Evolutionary conservation across 2,329 filamentous ascomycete species (phyloP), one percentile per base, ranked within the genome.

Genomic region (Cercospora beticola): DNA sequence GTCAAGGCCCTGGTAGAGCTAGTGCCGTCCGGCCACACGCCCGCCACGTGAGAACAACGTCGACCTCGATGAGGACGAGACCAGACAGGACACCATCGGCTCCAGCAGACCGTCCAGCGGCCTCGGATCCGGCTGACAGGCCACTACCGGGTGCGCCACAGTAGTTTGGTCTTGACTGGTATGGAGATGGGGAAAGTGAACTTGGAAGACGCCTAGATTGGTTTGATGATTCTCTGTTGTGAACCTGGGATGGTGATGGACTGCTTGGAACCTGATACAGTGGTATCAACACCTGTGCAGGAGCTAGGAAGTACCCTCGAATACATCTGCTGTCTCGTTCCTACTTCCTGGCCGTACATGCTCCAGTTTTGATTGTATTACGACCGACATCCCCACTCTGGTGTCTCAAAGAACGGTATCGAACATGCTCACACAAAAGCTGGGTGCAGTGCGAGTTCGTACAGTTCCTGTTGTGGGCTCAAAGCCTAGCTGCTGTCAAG

Each of bases 1-100:
- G 64, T n/a, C 57, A 64, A 40, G 62, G 62, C 31, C 62, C 28
- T 64, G 62, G 62, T 64, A 64, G 62, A 56, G 62, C 52, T 64
- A 52, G 49, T 30, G 49, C 43, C 40, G n/a, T 31, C 16, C 40
- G 31, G 46, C 62, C 49, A 28, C 21, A 58, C 26, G 26, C 62
- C 12, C 62, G 62, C 16, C n/a, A 23, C 31, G 21, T 52, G 54
- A 58, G 26, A 58, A 58, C 54, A 58, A 28, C 46, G 8, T 23
- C 43, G 26, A 54, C 49, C 18, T 33, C 62, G 31, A 64, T 33
- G 46, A 43, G 62, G 23, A 8, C 59, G 18, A 23, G 59, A 46
- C 59, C 59, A 28, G 40, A 46, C 33, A 62, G 60, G 26, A 49
- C 61, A 33, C 61, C 60, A 28, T 31, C 60, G 43, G 36, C 61